Percentiles rank a stretch among this genome's conserved stretches.
Conservation (phyloP, 805 yeast genomes). For the Torulaspora franciscae region DNA sequence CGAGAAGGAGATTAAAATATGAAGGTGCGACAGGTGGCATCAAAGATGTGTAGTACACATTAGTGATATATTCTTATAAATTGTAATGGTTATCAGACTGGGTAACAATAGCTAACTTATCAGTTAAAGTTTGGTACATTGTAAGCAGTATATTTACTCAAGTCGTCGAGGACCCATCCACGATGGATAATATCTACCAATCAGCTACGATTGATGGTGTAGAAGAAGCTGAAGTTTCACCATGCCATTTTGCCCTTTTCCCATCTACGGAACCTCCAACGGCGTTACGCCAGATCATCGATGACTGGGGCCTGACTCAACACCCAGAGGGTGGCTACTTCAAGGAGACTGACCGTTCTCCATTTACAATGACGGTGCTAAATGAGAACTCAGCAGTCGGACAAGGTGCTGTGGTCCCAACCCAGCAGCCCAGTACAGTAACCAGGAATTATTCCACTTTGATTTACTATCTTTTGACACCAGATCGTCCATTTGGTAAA, state of each 20-base stretch:
- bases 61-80: slow-evolving; percentile 3
- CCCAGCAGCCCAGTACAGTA: slow-evolving; percentile 8
- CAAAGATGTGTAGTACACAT: neutral
- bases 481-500: slow-evolving; percentile 48
- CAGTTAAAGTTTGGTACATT: neutral
- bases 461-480: slow-evolving; percentile 49
- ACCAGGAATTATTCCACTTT: slow-evolving; percentile 45
- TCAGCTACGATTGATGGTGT: slow-evolving; percentile 19
- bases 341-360: slow-evolving; percentile 52
- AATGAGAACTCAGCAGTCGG: slow-evolving; percentile 4
- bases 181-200: neutral
- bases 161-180: neutral
- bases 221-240: slow-evolving; percentile 14
- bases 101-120: neutral
- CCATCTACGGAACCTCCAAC: slow-evolving; percentile 24
- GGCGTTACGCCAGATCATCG: slow-evolving; percentile 34
- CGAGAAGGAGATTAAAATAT: slow-evolving; percentile 16
- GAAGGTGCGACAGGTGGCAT: neutral
- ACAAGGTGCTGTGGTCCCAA: slow-evolving; percentile 3
- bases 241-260: slow-evolving; percentile 16
- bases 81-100: neutral
- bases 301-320: slow-evolving; percentile 36
- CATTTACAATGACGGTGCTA: slow-evolving; percentile 40
- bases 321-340: slow-evolving; percentile 58
- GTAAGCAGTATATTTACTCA: neutral